These are phyloP conservation scores for Rhizoclosmatium sp. DNA, from an alignment of 192 early-diverging fungal genomes.

Conservation along the genomic window DNA sequence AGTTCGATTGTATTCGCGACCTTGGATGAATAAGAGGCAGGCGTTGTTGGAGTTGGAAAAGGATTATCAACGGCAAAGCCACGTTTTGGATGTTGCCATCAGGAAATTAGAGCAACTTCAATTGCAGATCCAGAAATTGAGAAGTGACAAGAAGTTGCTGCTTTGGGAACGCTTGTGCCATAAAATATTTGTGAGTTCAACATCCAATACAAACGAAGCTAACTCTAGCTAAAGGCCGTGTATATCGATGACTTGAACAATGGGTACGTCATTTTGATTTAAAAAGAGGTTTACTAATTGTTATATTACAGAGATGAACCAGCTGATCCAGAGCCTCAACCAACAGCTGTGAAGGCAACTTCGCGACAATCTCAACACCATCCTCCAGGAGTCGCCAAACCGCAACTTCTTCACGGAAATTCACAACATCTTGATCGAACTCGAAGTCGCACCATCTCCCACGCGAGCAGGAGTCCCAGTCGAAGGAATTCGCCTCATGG, in stretches of 20 bases:
- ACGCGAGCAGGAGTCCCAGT: not conserved
- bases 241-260: conserved; percentile 8
- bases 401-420: not conserved
- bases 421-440: not conserved
- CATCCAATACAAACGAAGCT: not conserved
- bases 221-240: not conserved
- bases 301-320: too few species aligned
- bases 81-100: conserved; percentile 62
- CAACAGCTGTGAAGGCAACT: too few species aligned
- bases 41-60: conserved; percentile 59
- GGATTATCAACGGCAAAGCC: conserved; percentile 58
- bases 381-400: not conserved
- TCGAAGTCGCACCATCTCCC: not conserved
- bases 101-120: conserved; percentile 62
- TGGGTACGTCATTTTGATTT: not conserved
- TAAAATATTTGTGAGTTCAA: conserved; percentile 48
- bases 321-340: too few species aligned
- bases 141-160: conserved; percentile 50
- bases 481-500: not conserved
- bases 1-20: conserved; percentile 56
- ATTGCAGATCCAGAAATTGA: conserved; percentile 42
- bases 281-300: too few species aligned
- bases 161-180: conserved; percentile 58
- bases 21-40: conserved; percentile 53
- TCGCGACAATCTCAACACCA: not conserved